Conservation (phyloP, 768 basidiomycete species). For the Phaffia tasmanica region DNA sequence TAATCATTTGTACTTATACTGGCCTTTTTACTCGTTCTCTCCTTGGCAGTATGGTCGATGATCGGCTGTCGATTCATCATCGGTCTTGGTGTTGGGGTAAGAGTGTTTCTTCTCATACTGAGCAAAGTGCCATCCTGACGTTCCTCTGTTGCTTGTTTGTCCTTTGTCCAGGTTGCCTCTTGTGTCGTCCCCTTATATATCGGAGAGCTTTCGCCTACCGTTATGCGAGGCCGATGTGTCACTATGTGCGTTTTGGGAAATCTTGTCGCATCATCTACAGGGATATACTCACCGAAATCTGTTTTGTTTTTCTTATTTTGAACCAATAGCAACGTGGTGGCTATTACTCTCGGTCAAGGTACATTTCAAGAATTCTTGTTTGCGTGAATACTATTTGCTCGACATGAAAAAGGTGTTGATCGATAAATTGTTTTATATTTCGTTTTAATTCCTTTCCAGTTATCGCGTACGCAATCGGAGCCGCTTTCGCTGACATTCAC, state of each 20-base stretch:
- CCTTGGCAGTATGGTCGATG: slow-evolving; percentile 56
- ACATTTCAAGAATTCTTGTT: not conserved
- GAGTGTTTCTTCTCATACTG: not conserved
- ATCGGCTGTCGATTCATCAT: slow-evolving; percentile 64
- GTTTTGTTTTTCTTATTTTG: slow-evolving; percentile 45
- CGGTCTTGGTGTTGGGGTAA: slow-evolving; percentile 53
- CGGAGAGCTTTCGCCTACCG: slow-evolving; percentile 67
- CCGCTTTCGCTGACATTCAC: slow-evolving; percentile 41
- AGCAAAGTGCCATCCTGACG: not conserved
- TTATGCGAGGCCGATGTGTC: slow-evolving; percentile 30
- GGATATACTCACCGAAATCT: slow-evolving; percentile 34
- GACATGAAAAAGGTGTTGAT: not conserved
- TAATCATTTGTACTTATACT: not conserved
- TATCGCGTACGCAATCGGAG: slow-evolving; percentile 32
- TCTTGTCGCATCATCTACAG: not conserved
- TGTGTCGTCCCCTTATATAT: slow-evolving; percentile 64
- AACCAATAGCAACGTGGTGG: slow-evolving; percentile 64
- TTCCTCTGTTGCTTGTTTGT: not conserved
- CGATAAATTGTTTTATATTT: slow-evolving; percentile 58
- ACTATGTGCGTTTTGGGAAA: slow-evolving; percentile 16
- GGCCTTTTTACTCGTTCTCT: slow-evolving; percentile 30
- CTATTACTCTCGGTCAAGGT: slow-evolving; percentile 55
- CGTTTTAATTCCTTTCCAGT: not conserved
- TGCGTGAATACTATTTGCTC: not conserved
- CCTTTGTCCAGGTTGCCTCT: slow-evolving; percentile 12